Evolutionary conservation across 2,329 filamentous ascomycete species (phyloP).

Genomic region (Penicillium sp.): DNA sequence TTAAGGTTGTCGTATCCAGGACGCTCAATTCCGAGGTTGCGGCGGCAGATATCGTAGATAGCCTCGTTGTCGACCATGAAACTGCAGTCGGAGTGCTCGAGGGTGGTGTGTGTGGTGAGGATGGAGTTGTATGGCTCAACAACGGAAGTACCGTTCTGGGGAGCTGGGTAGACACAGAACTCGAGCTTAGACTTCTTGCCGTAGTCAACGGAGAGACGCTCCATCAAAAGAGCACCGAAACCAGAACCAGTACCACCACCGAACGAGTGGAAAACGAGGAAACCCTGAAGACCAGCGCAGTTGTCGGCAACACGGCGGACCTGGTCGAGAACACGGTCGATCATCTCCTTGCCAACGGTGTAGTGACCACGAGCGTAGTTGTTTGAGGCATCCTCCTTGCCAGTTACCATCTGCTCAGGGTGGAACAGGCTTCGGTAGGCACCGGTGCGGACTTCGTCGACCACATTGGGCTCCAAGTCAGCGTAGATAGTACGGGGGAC

Average conservation of each 20-base stretch:
- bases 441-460: slow-evolving; percentile 98
- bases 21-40: slow-evolving; percentile 94
- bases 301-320: slow-evolving; percentile 96
- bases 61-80: slow-evolving; percentile 99
- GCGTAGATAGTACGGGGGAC: slow-evolving; percentile 98
- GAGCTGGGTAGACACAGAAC: slow-evolving; percentile 98
- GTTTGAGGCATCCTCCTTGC: slow-evolving; percentile 99
- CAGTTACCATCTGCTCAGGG: slow-evolving; percentile 98
- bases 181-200: slow-evolving; percentile 99
- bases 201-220: slow-evolving; percentile 97
- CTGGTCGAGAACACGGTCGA: slow-evolving; percentile 96
- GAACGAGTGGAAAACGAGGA: slow-evolving; percentile 99
- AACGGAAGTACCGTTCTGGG: slow-evolving; percentile 93
- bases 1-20: slow-evolving; percentile 99
- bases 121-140: slow-evolving; percentile 99
- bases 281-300: slow-evolving; percentile 96
- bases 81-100: slow-evolving; percentile 98
- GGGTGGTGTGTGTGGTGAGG: slow-evolving; percentile 95
- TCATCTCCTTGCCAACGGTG: slow-evolving; percentile 99
- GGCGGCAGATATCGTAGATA: slow-evolving; percentile 98
- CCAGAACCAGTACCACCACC: slow-evolving; percentile 98
- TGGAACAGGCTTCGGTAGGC: slow-evolving; percentile 96
- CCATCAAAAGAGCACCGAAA: slow-evolving; percentile 97
- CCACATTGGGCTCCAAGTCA: slow-evolving; percentile 99
- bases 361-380: slow-evolving; percentile 99